Evolutionary conservation across 257 asterid genomes (phyloP), one percentile per base, ranked within the genome.

Genomic region (Echites panduratus): DNA sequence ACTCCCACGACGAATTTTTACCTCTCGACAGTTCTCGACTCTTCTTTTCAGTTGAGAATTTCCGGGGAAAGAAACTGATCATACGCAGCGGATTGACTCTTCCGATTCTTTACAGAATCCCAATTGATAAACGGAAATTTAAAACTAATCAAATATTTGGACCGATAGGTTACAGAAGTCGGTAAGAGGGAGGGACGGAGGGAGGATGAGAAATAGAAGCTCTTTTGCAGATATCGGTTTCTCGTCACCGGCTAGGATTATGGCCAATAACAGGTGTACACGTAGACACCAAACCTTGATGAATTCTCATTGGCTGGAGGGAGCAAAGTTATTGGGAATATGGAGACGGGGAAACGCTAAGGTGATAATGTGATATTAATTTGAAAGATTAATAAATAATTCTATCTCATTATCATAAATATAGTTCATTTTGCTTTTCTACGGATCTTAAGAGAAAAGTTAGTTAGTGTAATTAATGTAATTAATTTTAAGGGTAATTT

Each of bases 181-280:
- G 24, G 58, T 14, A 49, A 7, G 9, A 4, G 1, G 9, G 12
- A 7, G 38, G 27, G 48, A 63, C 17, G 47, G 11, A 63, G 45
- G 2, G 26, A 14, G 6, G 44, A 45, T 9, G 1, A n/a, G n/a
- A n/a, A n/a, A n/a, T 17, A 32, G 17, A 52, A 16, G 47, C 44
- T 3, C 7, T 5, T 19, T 38, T 38, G 24, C 48, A 17, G 45
- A 1, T 0, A 6, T 11, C 22, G 29, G 44, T 27, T 63, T 62
- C 24, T 12, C 77, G 77, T 77, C 77, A 77, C 38, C 43, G 49
- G 49, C 9, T 57, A 13, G 26, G 43, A 7, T 0, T n/a, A 45
- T 17, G 19, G 6, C 81, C 77, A 77, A 72, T 77, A 27, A 65
- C 1, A 56, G 5, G 1, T 24, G 2, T 65, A 68, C 81, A 67